These are phyloP conservation scores for Dichotomopilus funicola DNA, from an alignment of 2,329 filamentous ascomycete genomes.

Conservation along the genomic window DNA sequence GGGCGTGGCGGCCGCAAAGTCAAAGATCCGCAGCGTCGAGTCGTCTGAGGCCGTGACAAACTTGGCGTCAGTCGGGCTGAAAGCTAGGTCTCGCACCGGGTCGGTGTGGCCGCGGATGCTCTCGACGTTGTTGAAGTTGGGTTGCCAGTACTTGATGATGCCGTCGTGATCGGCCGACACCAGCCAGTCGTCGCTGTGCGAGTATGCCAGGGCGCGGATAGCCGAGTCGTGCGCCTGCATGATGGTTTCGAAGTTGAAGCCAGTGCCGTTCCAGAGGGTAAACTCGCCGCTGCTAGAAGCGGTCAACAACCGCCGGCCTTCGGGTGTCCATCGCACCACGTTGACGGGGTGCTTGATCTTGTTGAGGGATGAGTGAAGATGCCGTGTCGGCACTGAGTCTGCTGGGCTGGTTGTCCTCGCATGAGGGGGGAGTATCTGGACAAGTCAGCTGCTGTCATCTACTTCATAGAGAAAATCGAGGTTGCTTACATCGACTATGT, in stretches of 20 bases:
- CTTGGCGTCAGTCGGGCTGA: constrained; percentile 89
- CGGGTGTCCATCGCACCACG: constrained; percentile 94
- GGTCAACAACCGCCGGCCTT: constrained; percentile 83
- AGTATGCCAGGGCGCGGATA: constrained; percentile 78
- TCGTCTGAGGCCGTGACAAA: constrained; percentile 97
- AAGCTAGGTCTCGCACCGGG: constrained; percentile 83
- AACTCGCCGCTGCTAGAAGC: constrained; percentile 97
- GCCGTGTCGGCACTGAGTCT: constrained; percentile 87
- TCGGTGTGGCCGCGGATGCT: constrained; percentile 87
- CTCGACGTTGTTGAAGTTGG: constrained; percentile 98
- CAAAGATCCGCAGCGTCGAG: constrained; percentile 87
- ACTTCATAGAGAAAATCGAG: not conserved
- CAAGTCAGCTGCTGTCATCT: constrained; percentile 10
- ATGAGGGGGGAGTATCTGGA: constrained; percentile 77
- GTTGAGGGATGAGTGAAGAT: constrained; percentile 95
- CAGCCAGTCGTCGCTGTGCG: constrained; percentile 94
- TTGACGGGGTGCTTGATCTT: constrained; percentile 98
- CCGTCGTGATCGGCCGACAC: constrained; percentile 94
- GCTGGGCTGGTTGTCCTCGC: constrained; percentile 68
- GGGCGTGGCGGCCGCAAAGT: constrained; percentile 80
- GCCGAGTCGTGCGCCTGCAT: constrained; percentile 95
- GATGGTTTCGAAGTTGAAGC: constrained; percentile 99
- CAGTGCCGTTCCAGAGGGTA: constrained; percentile 96
- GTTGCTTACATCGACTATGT: constrained; percentile 72
- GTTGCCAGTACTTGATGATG: constrained; percentile 96